phyloP scores from a whole-genome alignment of 805 yeast species.

The Candida quercuum region DNA sequence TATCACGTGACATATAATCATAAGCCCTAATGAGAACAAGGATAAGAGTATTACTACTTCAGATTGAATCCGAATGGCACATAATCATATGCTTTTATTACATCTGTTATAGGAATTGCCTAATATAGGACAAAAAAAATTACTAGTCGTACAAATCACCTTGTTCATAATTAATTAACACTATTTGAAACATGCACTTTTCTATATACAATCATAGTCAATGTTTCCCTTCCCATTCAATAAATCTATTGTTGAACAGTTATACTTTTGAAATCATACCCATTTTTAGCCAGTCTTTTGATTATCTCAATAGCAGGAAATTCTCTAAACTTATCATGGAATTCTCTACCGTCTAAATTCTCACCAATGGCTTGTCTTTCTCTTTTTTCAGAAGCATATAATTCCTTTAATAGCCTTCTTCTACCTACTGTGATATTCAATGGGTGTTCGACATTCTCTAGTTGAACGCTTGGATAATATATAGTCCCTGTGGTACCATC shows the following conservation, averaged over 20 bases:
- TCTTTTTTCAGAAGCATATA: constrained; percentile 46
- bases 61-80: no score
- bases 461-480: constrained; percentile 38
- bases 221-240: background rate
- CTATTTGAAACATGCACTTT: background rate
- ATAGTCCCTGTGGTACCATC: constrained; percentile 34
- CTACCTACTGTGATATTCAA: constrained; percentile 55
- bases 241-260: constrained; percentile 13
- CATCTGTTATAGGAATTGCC: no score
- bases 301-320: constrained; percentile 45
- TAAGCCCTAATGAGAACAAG: background rate
- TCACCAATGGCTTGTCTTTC: constrained; percentile 39
- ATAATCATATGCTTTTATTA: no score
- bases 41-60: background rate
- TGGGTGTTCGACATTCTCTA: constrained; percentile 35
- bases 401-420: constrained; percentile 49
- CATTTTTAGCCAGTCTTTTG: constrained; percentile 34
- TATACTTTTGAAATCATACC: constrained; percentile 31
- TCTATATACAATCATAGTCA: background rate
- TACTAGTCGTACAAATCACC: no score
- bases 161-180: background rate
- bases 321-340: constrained; percentile 35
- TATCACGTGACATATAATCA: background rate
- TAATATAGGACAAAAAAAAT: background rate
- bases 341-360: constrained; percentile 40